Evolutionary conservation across 2,329 filamentous ascomycete genomes (phyloP).

Genomic region (Nigrospora sphaerica): DNA sequence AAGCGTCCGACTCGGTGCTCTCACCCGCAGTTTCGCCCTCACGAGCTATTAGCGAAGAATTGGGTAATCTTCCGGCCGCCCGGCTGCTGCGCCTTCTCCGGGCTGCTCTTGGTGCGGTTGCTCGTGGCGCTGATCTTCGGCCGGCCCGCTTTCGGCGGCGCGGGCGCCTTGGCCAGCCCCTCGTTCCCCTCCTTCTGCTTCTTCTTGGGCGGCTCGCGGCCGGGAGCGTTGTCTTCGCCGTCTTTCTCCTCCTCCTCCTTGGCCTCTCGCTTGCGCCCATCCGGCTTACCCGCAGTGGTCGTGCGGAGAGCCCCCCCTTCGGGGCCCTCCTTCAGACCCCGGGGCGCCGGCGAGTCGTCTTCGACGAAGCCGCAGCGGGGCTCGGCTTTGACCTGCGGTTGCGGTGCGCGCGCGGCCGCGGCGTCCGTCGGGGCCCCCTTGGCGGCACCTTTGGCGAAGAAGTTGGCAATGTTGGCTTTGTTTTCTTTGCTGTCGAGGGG

Average conservation of each 20-base stretch:
- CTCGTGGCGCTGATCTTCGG: constrained; percentile 32
- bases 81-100: constrained; percentile 17
- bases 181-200: neutral
- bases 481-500: constrained; percentile 81
- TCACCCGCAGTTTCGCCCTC: constrained; percentile 5
- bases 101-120: constrained; percentile 28
- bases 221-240: constrained; percentile 8
- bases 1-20: too few relatives aligned
- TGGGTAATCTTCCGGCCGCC: constrained; percentile 39
- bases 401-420: constrained; percentile 1
- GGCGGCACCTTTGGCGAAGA: constrained; percentile 61
- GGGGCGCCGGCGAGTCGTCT: neutral
- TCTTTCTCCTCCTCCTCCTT: constrained; percentile 17
- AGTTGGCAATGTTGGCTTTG: constrained; percentile 89
- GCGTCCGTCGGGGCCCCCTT: constrained; percentile 17
- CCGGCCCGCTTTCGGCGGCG: constrained; percentile 13
- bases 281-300: too few relatives aligned
- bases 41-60: constrained; percentile 37
- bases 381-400: constrained; percentile 15
- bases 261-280: constrained; percentile 18
- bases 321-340: too few relatives aligned
- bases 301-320: too few relatives aligned
- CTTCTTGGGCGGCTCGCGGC: constrained; percentile 3
- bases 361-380: constrained; percentile 14
- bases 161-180: constrained; percentile 8